A percentile compares a stretch with the other conserved stretches of the same genome.
These are phyloP conservation scores for Mortierella sp. DNA, from an alignment of 371 early-diverging fungal genomes.

Conservation along the genomic window DNA sequence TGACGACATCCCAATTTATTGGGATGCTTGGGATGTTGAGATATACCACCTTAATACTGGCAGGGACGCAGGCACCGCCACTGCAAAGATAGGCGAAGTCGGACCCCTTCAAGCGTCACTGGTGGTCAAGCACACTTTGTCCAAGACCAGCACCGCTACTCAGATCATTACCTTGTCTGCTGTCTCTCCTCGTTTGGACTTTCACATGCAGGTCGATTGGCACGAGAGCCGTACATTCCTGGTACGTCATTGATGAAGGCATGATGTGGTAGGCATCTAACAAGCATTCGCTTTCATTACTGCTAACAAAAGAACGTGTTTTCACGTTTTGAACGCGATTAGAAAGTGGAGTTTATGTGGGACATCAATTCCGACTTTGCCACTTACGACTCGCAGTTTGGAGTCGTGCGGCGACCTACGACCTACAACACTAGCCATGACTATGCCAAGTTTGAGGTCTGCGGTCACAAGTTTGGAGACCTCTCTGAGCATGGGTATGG, in stretches of 20 bases:
- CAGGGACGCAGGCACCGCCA: conserved; percentile 57
- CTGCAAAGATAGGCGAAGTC: conserved; percentile 62
- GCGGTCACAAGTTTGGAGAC: conserved; percentile 96
- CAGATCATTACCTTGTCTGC: conserved; percentile 84
- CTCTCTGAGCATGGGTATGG: conserved; percentile 94
- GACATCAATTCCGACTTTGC: conserved; percentile 85
- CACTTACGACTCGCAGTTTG: conserved; percentile 96
- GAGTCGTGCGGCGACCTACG: conserved; percentile 90
- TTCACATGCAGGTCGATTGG: conserved; percentile 90
- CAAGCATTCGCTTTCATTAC: neutral
- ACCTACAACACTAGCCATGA: conserved; percentile 95
- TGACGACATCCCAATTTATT: conserved; percentile 77
- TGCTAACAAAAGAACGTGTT: no score
- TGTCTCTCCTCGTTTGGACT: conserved; percentile 78
- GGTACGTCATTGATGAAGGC: conserved; percentile 51
- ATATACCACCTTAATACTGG: conserved; percentile 90
- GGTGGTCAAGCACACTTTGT: conserved; percentile 68
- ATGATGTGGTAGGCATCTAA: no score
- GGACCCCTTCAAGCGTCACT: conserved; percentile 88
- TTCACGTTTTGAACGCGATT: neutral
- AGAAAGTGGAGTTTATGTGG: conserved; percentile 93
- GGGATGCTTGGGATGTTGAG: conserved; percentile 79
- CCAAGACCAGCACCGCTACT: conserved; percentile 69
- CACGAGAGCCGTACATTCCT: conserved; percentile 89
- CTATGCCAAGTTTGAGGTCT: conserved; percentile 94